A percentile compares a stretch with the other conserved stretches of the same genome.
Evolutionary conservation across 352 stramenopile species (phyloP).

Genomic region (Phytophthora gonapodyides): DNA sequence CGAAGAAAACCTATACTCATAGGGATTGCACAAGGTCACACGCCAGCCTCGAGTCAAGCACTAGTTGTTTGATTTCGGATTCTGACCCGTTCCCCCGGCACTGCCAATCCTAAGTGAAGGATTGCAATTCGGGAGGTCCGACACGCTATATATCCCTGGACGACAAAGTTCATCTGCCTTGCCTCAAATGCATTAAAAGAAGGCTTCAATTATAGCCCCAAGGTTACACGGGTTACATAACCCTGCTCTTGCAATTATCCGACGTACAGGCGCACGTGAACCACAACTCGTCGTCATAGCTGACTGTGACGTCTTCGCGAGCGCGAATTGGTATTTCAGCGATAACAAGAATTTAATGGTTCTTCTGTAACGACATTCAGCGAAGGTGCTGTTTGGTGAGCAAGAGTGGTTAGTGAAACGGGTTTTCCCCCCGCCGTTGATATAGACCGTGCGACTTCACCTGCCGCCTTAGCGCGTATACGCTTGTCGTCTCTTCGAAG

Average conservation of each 20-base stretch:
- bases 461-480: neutral
- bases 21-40: too few relatives aligned
- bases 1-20: too few relatives aligned
- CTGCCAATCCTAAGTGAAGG: too few relatives aligned
- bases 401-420: conserved; percentile 2
- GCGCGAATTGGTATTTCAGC: neutral
- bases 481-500: neutral
- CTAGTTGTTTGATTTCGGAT: too few relatives aligned
- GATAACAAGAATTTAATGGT: conserved; percentile 4
- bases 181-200: too few relatives aligned
- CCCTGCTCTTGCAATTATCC: neutral
- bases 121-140: too few relatives aligned
- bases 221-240: too few relatives aligned
- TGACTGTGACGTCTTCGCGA: neutral
- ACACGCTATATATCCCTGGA: too few relatives aligned
- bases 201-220: too few relatives aligned
- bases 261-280: neutral
- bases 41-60: too few relatives aligned
- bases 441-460: neutral
- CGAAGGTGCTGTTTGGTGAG: neutral
- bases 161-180: too few relatives aligned
- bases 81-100: too few relatives aligned
- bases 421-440: neutral
- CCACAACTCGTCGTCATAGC: conserved; percentile 1
- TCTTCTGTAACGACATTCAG: neutral